Conservation (phyloP, 2,329 filamentous ascomycete genomes). For the Aspergillus arachidicola region DNA sequence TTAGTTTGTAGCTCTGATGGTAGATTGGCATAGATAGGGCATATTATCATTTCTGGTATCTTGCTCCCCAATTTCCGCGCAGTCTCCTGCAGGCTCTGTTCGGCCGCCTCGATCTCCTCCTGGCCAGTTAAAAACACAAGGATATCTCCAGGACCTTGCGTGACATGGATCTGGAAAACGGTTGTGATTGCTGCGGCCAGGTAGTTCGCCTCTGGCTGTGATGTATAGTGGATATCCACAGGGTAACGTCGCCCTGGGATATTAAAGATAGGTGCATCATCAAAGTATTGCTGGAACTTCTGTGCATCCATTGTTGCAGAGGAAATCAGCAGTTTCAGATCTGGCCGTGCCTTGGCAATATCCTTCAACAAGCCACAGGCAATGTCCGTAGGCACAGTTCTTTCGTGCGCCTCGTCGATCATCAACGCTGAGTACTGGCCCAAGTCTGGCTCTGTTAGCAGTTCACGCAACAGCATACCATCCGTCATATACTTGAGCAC, state of each 20-base stretch:
- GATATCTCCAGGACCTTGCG: conserved; percentile 83
- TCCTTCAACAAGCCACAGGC: conserved; percentile 87
- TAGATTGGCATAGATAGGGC: conserved; percentile 91
- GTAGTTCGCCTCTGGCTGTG: conserved; percentile 91
- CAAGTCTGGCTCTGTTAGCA: conserved; percentile 85
- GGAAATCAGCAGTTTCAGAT: conserved; percentile 87
- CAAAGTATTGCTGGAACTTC: conserved; percentile 90
- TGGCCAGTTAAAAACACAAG: conserved; percentile 94
- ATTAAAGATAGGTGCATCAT: conserved; percentile 90
- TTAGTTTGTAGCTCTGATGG: conserved; percentile 88
- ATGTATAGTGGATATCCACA: conserved; percentile 89
- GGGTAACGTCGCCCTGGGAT: conserved; percentile 87
- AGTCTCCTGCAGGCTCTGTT: conserved; percentile 82
- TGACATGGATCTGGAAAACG: conserved; percentile 91
- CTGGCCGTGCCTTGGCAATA: conserved; percentile 76
- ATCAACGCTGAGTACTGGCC: conserved; percentile 84
- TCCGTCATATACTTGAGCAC: conserved; percentile 96
- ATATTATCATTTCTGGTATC: conserved; percentile 83
- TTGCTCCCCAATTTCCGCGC: conserved; percentile 82
- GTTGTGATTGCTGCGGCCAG: conserved; percentile 88
- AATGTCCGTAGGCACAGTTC: conserved; percentile 89
- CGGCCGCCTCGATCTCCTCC: conserved; percentile 90
- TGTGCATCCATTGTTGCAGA: conserved; percentile 93
- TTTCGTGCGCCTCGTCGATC: conserved; percentile 97
- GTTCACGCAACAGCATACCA: conserved; percentile 87